These are phyloP conservation scores for Hygrophorus pudorinus DNA, from an alignment of 768 basidiomycete species.

Conservation along the genomic window DNA sequence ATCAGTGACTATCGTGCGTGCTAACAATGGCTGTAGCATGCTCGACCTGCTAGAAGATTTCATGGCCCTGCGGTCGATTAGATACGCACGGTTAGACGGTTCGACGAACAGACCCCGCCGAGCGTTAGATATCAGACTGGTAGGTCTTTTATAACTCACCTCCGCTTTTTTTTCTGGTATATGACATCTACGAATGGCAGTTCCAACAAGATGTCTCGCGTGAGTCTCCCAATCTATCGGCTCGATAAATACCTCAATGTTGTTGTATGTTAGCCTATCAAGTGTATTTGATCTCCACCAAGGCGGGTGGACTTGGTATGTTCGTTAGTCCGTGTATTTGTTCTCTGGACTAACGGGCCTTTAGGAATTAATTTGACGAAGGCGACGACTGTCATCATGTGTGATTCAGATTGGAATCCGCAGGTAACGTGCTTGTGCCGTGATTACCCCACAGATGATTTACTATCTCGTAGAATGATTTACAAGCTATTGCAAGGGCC, in stretches of 20 bases:
- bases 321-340: constrained; percentile 11
- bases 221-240: constrained; percentile 18
- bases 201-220: constrained; percentile 52
- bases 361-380: constrained; percentile 77
- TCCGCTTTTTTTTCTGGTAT: neutral
- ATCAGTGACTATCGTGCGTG: neutral
- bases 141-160: constrained; percentile 20
- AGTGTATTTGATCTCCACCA: constrained; percentile 62
- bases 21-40: constrained; percentile 34
- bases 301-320: constrained; percentile 60
- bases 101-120: constrained; percentile 41
- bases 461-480: constrained; percentile 44
- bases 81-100: constrained; percentile 56
- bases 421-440: constrained; percentile 4
- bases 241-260: constrained; percentile 4
- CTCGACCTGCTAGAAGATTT: constrained; percentile 63
- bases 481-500: constrained; percentile 80
- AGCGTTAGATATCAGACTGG: constrained; percentile 46
- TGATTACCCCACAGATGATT: neutral
- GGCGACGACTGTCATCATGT: constrained; percentile 74
- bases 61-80: constrained; percentile 45
- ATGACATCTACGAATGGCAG: constrained; percentile 15
- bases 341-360: constrained; percentile 5
- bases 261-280: constrained; percentile 35
- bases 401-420: constrained; percentile 62